A percentile compares a stretch with the other conserved stretches of the same genome.
These are phyloP conservation scores for Kwoniella mangroviensis DNA, from an alignment of 768 basidiomycete genomes.

Conservation along the genomic window DNA sequence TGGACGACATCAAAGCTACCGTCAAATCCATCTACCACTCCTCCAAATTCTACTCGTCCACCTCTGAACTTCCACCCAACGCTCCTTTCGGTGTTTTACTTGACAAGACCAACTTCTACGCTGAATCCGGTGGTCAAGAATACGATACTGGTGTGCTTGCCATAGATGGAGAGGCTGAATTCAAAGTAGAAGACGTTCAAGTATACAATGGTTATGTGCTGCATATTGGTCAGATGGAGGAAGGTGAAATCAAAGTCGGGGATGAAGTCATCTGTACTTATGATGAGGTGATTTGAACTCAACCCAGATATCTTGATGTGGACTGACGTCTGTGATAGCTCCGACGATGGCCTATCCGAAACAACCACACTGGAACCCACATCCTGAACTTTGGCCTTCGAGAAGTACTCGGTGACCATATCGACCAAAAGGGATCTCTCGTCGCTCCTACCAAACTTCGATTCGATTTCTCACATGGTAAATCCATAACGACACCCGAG, in stretches of 20 bases:
- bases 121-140: slow-evolving; percentile 96
- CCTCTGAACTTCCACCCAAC: slow-evolving; percentile 69
- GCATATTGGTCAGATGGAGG: slow-evolving; percentile 87
- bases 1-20: slow-evolving; percentile 74
- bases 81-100: slow-evolving; percentile 81
- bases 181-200: slow-evolving; percentile 91
- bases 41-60: slow-evolving; percentile 74
- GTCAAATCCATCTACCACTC: slow-evolving; percentile 85
- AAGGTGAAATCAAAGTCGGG: slow-evolving; percentile 77
- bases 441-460: slow-evolving; percentile 94
- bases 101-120: slow-evolving; percentile 93
- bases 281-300: slow-evolving; percentile 71
- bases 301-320: background rate
- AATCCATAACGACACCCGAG: slow-evolving; percentile 76
- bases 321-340: slow-evolving; percentile 61
- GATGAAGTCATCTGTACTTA: slow-evolving; percentile 86
- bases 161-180: slow-evolving; percentile 87
- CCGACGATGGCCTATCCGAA: slow-evolving; percentile 91
- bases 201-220: slow-evolving; percentile 93
- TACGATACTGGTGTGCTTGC: slow-evolving; percentile 94
- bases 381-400: slow-evolving; percentile 93
- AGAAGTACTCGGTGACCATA: slow-evolving; percentile 93
- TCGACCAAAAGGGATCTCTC: slow-evolving; percentile 97
- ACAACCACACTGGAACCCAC: slow-evolving; percentile 98
- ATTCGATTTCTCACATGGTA: slow-evolving; percentile 98